These are phyloP conservation scores for Cyclotella baltica DNA, from an alignment of 108 stramenopile genomes.

Conservation along the genomic window DNA sequence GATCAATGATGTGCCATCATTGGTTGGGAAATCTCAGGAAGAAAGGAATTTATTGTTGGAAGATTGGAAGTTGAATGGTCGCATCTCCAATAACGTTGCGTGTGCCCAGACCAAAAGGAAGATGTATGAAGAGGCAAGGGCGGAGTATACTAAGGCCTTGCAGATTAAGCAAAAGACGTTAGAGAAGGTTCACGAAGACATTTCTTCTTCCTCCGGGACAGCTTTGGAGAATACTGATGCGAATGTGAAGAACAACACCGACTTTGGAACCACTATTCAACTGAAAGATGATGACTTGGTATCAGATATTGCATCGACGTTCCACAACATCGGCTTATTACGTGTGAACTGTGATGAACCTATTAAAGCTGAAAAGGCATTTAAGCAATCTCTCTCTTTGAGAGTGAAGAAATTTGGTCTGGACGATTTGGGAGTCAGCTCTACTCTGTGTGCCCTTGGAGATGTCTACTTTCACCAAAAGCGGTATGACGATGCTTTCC, in stretches of 20 bases:
- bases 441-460: slow-evolving; percentile 54
- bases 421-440: slow-evolving; percentile 48
- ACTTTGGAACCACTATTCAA: not conserved
- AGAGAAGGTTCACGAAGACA: slow-evolving; percentile 32
- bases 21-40: not conserved
- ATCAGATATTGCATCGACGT: slow-evolving; percentile 64
- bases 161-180: slow-evolving; percentile 53
- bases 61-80: slow-evolving; percentile 49
- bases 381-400: slow-evolving; percentile 53
- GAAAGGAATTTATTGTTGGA: slow-evolving; percentile 28
- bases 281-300: slow-evolving; percentile 61
- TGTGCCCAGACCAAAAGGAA: slow-evolving; percentile 43
- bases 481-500: slow-evolving; percentile 54
- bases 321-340: slow-evolving; percentile 56
- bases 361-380: slow-evolving; percentile 56
- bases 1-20: not conserved
- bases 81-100: slow-evolving; percentile 50
- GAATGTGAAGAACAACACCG: not conserved
- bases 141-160: slow-evolving; percentile 48
- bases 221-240: no score
- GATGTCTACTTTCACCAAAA: slow-evolving; percentile 52
- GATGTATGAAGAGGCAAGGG: slow-evolving; percentile 48
- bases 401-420: slow-evolving; percentile 58
- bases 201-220: no score
- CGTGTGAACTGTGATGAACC: slow-evolving; percentile 45